phyloP scores from a whole-genome alignment of 2,329 filamentous ascomycete species.

The Pestalotiopsis sp. region DNA sequence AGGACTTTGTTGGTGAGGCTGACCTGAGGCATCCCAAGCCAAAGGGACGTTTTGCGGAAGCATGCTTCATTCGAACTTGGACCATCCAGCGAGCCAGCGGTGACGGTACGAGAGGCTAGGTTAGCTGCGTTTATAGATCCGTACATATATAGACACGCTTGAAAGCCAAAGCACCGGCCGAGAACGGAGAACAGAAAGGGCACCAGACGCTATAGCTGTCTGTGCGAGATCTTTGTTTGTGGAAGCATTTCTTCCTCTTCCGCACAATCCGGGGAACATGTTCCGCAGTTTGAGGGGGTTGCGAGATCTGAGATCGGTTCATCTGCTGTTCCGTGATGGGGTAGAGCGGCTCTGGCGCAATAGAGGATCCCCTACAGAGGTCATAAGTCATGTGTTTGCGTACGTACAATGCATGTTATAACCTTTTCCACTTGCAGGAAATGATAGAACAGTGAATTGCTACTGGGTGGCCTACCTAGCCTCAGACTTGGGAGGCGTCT shows the following conservation, averaged over 20 bases:
- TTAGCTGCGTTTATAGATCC: background rate
- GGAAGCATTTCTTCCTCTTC: background rate
- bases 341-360: background rate
- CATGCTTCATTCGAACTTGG: no score
- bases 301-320: background rate
- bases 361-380: background rate
- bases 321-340: background rate
- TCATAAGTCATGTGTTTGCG: no score
- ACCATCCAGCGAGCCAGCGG: background rate
- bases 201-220: background rate
- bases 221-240: background rate
- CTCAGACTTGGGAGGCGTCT: no score
- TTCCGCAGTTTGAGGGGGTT: background rate
- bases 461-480: no score
- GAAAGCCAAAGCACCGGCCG: background rate
- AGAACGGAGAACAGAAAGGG: background rate
- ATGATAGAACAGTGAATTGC: no score
- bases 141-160: no score
- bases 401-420: no score
- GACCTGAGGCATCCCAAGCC: no score
- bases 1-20: no score
- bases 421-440: no score
- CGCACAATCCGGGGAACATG: background rate
- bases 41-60: no score
- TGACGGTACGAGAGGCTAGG: background rate